phyloP scores from a whole-genome alignment of 2,329 filamentous ascomycete species.

The Akanthomyces uredinophilus region DNA sequence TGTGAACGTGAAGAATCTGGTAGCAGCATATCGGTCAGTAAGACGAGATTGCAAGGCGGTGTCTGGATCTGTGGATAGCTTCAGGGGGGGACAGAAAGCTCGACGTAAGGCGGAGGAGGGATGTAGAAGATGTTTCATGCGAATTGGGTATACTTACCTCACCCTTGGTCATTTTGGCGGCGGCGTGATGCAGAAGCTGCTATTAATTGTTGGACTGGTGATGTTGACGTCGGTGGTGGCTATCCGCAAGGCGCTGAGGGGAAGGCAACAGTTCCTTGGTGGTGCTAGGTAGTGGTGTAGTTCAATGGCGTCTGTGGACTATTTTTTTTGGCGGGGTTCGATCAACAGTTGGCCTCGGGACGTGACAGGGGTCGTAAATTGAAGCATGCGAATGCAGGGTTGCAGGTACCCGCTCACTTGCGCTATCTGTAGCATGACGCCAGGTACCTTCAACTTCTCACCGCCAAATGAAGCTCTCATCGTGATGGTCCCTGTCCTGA shows the following conservation, averaged over 20 bases:
- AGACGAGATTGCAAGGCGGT: constrained; percentile 6
- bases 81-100: constrained; percentile 15
- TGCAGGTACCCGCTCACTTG: constrained; percentile 12
- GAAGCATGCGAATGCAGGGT: neutral
- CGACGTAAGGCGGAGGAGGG: neutral
- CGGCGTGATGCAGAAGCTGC: constrained; percentile 19
- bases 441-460: constrained; percentile 19
- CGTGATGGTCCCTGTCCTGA: neutral
- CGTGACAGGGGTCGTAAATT: constrained; percentile 14
- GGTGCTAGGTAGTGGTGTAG: constrained; percentile 23
- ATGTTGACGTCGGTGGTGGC: constrained; percentile 22
- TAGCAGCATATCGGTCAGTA: constrained; percentile 18
- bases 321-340: constrained; percentile 23
- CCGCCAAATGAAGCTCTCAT: constrained; percentile 19
- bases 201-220: constrained; percentile 20
- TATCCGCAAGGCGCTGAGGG: constrained; percentile 16
- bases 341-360: constrained; percentile 19
- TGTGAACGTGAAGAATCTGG: constrained; percentile 59
- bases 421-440: neutral
- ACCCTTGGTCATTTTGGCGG: constrained; percentile 47
- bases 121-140: neutral
- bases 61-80: constrained; percentile 4
- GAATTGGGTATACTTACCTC: constrained; percentile 38
- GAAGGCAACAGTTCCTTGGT: constrained; percentile 25
- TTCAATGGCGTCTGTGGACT: constrained; percentile 24